Evolutionary conservation across 495 filamentous ascomycete species (phyloP).

Genomic region (Tuber brumale): DNA sequence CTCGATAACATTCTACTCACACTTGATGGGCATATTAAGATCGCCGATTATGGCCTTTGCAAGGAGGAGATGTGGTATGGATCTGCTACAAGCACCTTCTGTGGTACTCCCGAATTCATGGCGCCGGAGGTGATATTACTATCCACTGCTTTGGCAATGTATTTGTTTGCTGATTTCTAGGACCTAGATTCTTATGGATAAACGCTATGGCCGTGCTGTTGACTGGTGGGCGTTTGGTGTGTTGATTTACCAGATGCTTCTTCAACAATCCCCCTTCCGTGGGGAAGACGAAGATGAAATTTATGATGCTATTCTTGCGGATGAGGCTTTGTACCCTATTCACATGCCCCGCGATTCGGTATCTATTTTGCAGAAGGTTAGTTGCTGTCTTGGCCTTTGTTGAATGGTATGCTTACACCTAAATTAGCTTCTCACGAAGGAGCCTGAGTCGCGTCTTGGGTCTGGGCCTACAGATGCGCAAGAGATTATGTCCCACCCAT

Average conservation of each 20-base stretch:
- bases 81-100: constrained; percentile 94
- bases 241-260: constrained; percentile 98
- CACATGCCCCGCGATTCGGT: constrained; percentile 99
- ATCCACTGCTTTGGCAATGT: constrained; percentile 16
- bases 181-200: constrained; percentile 83
- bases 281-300: constrained; percentile 99
- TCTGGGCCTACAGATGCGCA: constrained; percentile 96
- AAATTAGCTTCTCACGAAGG: constrained; percentile 68
- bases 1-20: constrained; percentile 97
- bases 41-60: constrained; percentile 96
- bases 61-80: constrained; percentile 99
- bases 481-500: constrained; percentile 98
- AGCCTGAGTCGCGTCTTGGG: constrained; percentile 86
- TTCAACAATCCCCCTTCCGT: constrained; percentile 97
- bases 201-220: constrained; percentile 97
- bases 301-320: constrained; percentile 96
- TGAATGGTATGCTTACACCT: constrained; percentile 6
- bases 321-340: constrained; percentile 96
- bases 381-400: neutral
- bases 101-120: constrained; percentile 99
- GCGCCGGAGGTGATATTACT: constrained; percentile 73
- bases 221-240: constrained; percentile 99
- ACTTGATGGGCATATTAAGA: constrained; percentile 95
- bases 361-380: constrained; percentile 82
- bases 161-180: constrained; percentile 23